These are phyloP conservation scores for Botrytis cinerea DNA, from an alignment of 2,329 filamentous ascomycete genomes.

Conservation along the genomic window DNA sequence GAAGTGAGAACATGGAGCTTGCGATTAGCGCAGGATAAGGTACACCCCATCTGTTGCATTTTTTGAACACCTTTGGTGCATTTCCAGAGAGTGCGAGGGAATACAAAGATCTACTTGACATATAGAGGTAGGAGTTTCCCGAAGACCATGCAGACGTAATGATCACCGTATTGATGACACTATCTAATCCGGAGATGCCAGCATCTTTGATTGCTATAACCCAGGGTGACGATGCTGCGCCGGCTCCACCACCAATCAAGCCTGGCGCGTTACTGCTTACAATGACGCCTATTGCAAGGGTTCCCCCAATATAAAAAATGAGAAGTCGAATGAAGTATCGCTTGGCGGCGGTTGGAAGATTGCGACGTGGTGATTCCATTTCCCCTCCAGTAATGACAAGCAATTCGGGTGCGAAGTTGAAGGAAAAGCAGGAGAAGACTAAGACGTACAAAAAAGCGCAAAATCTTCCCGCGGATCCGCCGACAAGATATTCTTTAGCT, in stretches of 20 bases:
- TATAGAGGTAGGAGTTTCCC: not conserved
- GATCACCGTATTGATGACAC: not conserved
- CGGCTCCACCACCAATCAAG: not conserved
- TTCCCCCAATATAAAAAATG: not conserved
- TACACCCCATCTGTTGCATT: not conserved
- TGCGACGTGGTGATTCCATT: conserved; percentile 2
- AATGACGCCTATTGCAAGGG: not conserved
- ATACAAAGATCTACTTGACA: not conserved
- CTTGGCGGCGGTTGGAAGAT: not conserved
- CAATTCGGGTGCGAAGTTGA: not conserved
- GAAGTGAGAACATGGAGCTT: not conserved
- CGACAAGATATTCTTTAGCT: not conserved
- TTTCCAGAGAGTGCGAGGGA: not conserved
- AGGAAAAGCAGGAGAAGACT: not conserved
- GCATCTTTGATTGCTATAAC: not conserved
- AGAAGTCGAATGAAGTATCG: not conserved
- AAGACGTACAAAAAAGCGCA: not conserved
- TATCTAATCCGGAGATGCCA: not conserved
- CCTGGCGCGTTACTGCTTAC: not conserved
- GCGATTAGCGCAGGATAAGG: not conserved
- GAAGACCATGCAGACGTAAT: not conserved
- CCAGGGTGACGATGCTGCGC: not conserved
- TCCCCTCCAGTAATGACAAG: not conserved
- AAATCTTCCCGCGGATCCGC: not conserved
- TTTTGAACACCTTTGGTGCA: not conserved